These are phyloP conservation scores for Suhomyces pyralidae DNA, from an alignment of 805 yeast genomes.

Conservation along the genomic window DNA sequence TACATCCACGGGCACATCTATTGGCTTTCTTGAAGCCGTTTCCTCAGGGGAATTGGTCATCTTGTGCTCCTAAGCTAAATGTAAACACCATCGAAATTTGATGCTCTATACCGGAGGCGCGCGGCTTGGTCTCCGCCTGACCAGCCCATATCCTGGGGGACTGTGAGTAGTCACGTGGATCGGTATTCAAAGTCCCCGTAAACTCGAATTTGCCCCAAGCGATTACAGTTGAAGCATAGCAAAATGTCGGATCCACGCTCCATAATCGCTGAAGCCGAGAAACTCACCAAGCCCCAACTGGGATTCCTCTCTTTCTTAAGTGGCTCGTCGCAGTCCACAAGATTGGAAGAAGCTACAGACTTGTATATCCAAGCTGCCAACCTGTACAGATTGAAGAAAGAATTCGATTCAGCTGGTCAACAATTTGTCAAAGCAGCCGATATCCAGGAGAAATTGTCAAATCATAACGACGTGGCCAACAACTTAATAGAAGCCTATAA, in stretches of 20 bases:
- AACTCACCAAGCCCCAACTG: slow-evolving; percentile 52
- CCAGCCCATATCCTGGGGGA: neutral
- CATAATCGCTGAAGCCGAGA: slow-evolving; percentile 44
- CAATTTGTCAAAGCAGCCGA: slow-evolving; percentile 85
- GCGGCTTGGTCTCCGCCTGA: neutral
- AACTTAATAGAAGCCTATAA: slow-evolving; percentile 88
- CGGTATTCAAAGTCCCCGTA: neutral
- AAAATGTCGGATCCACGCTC: slow-evolving; percentile 44
- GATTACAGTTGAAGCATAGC: neutral
- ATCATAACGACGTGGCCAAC: slow-evolving; percentile 89
- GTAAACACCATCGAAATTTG: neutral
- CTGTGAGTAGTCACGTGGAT: neutral
- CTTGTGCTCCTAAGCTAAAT: neutral
- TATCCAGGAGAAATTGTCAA: slow-evolving; percentile 68
- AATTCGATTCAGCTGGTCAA: slow-evolving; percentile 71
- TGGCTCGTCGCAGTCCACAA: slow-evolving; percentile 58
- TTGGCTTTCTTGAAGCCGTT: neutral
- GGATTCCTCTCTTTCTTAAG: slow-evolving; percentile 67
- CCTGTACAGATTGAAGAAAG: slow-evolving; percentile 71
- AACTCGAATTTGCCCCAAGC: neutral
- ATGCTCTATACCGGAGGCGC: neutral
- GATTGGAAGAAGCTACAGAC: slow-evolving; percentile 91
- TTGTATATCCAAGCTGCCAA: slow-evolving; percentile 92
- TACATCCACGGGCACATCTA: neutral
- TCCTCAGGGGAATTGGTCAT: neutral